Conservation (phyloP, 768 basidiomycete species). For the Glaciozyma martinii region DNA sequence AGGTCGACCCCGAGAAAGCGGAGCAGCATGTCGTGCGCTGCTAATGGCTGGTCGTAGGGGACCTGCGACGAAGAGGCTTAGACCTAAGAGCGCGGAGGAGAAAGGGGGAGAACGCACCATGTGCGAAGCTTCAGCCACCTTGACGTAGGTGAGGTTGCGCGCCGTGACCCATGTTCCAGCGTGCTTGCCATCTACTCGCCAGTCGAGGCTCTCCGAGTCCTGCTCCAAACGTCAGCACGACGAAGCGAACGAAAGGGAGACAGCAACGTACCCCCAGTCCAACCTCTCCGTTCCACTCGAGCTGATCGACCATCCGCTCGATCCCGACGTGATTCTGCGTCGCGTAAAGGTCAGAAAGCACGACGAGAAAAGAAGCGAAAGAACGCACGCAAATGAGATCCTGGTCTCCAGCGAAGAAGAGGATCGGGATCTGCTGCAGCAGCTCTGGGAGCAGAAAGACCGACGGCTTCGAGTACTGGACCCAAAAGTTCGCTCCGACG, state of each 20-base stretch:
- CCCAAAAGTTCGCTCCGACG: slow-evolving; percentile 57
- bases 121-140: slow-evolving; percentile 89
- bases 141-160: slow-evolving; percentile 85
- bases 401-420: slow-evolving; percentile 90
- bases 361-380: not conserved
- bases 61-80: slow-evolving; percentile 28
- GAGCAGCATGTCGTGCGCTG: slow-evolving; percentile 94
- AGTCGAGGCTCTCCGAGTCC: slow-evolving; percentile 30
- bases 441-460: slow-evolving; percentile 68
- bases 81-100: not conserved
- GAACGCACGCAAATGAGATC: slow-evolving; percentile 67
- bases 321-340: slow-evolving; percentile 70
- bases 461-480: slow-evolving; percentile 54
- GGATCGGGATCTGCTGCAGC: slow-evolving; percentile 67
- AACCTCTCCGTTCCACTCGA: slow-evolving; percentile 76
- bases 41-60: slow-evolving; percentile 64
- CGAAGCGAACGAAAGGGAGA: too few relatives aligned
- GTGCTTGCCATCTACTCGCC: slow-evolving; percentile 56
- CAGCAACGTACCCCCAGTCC: slow-evolving; percentile 65
- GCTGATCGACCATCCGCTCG: slow-evolving; percentile 68
- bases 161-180: slow-evolving; percentile 88
- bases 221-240: not conserved
- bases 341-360: not conserved
- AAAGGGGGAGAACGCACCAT: slow-evolving; percentile 47
- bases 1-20: slow-evolving; percentile 94